Evolutionary conservation across 2,329 filamentous ascomycete genomes (phyloP).

Genomic region (Aureobasidium lini): DNA sequence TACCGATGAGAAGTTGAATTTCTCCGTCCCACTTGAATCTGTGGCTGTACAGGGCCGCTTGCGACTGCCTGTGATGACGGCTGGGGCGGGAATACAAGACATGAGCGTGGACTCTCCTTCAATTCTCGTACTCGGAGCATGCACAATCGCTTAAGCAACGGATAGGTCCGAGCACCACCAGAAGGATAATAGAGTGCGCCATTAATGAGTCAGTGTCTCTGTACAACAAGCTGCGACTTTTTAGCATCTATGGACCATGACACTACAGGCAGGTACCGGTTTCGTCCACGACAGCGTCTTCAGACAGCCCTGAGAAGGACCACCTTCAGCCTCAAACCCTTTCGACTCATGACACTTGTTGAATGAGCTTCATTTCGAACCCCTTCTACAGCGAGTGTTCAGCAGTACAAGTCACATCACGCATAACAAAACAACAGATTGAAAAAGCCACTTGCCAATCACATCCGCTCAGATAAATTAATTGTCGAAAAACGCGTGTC

Average conservation of each 20-base stretch:
- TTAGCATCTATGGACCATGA: background rate
- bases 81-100: background rate
- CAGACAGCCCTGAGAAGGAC: background rate
- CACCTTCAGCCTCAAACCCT: background rate
- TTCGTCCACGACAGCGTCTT: background rate
- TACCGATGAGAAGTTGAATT: background rate
- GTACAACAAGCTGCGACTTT: background rate
- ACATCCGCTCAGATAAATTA: background rate
- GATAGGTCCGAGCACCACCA: conserved; percentile 1
- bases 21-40: background rate
- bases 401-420: background rate
- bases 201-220: conserved; percentile 10
- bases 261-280: background rate
- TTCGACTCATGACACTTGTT: background rate
- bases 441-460: background rate
- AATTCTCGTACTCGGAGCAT: conserved; percentile 11
- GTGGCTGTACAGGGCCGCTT: background rate
- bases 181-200: conserved; percentile 13
- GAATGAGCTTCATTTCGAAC: background rate
- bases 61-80: background rate
- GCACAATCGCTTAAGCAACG: conserved; percentile 12
- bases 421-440: background rate
- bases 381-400: background rate
- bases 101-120: background rate
- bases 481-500: conserved; percentile 6